Percentiles rank a stretch among this genome's conserved stretches.
Evolutionary conservation across 345 rosid species (phyloP).

Genomic region (Populus deltoides): DNA sequence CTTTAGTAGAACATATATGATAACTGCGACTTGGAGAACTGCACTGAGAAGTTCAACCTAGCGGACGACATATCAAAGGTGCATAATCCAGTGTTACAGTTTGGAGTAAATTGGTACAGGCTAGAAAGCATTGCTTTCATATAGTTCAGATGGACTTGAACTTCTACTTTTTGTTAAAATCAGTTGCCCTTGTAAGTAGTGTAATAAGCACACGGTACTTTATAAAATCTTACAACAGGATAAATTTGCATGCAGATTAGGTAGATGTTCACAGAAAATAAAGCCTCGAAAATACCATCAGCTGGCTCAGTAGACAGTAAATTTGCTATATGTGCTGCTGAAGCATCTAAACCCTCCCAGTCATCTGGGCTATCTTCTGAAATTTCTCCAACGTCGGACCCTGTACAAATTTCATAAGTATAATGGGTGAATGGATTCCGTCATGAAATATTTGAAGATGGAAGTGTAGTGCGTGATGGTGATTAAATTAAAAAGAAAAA

Average conservation of each 20-base stretch:
- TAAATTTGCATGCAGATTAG: background rate
- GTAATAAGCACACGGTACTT: background rate
- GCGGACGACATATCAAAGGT: background rate
- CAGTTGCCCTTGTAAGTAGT: background rate
- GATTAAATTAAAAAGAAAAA: background rate
- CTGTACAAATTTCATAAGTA: constrained; percentile 1
- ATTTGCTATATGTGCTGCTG: constrained; percentile 38
- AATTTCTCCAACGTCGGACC: constrained; percentile 32
- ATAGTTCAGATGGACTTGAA: background rate
- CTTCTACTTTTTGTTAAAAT: background rate
- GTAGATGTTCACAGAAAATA: background rate
- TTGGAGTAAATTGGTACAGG: background rate
- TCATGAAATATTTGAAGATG: background rate
- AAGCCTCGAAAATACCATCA: constrained; percentile 18
- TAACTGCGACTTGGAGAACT: background rate
- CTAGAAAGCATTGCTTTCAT: background rate
- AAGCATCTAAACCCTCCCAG: constrained; percentile 36
- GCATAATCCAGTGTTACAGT: background rate
- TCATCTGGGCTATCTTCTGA: constrained; percentile 33
- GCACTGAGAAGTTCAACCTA: background rate
- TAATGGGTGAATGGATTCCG: background rate
- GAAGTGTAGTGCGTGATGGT: background rate
- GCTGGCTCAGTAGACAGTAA: constrained; percentile 35
- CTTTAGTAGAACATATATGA: background rate
- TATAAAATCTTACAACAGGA: background rate